Conservation (phyloP, 306 rosid genomes). For the Pachyrhizus erosus region DNA sequence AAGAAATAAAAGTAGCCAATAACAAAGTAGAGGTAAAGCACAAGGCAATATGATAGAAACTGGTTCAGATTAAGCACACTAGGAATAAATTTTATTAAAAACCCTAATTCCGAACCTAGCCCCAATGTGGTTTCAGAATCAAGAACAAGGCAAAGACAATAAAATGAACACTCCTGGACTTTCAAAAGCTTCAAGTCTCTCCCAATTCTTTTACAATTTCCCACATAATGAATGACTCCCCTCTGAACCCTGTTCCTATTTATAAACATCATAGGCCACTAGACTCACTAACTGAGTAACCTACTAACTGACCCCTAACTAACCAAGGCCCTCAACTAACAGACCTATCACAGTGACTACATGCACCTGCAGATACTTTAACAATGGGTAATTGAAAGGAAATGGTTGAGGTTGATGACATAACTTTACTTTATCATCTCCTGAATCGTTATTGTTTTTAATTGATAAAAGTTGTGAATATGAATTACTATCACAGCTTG, state of each 20-base stretch:
- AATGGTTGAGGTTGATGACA: conserved; percentile 18
- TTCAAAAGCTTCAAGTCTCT: background rate
- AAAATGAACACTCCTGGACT: background rate
- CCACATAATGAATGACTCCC: background rate
- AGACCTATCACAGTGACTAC: background rate
- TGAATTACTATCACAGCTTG: conserved; percentile 11
- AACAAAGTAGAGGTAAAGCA: conserved; percentile 36
- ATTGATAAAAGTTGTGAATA: conserved; percentile 2
- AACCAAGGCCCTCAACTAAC: background rate
- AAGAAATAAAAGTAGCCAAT: conserved; percentile 31
- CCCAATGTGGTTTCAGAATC: background rate
- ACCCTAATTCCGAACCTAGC: background rate
- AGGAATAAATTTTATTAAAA: background rate
- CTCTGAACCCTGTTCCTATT: background rate
- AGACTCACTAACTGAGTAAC: background rate
- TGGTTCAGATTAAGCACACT: background rate
- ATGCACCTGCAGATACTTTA: conserved; percentile 25
- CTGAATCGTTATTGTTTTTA: background rate
- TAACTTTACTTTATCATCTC: conserved; percentile 3
- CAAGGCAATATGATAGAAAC: background rate
- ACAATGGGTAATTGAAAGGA: conserved; percentile 33
- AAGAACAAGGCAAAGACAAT: background rate
- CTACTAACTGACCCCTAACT: background rate
- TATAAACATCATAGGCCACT: background rate
- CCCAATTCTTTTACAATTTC: background rate